Evolutionary conservation across 306 rosid species (phyloP).

Genomic region (Malus sylvestris): DNA sequence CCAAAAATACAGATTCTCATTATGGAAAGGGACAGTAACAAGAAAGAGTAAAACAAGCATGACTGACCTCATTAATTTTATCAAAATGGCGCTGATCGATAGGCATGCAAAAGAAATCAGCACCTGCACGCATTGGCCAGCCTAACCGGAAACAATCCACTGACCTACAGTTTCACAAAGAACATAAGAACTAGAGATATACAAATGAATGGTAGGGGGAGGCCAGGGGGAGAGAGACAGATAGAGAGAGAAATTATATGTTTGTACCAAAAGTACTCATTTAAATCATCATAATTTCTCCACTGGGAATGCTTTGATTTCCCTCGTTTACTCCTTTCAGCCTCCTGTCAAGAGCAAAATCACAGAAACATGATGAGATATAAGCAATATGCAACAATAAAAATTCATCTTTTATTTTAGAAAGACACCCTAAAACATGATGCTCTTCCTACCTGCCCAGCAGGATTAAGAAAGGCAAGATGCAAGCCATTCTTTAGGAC

Average conservation of each 20-base stretch:
- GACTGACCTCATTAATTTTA: slow-evolving; percentile 55
- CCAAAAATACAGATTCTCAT: background rate
- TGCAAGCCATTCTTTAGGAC: background rate
- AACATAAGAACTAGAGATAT: slow-evolving; percentile 11
- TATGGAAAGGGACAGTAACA: background rate
- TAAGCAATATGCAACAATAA: background rate
- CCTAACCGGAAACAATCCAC: slow-evolving; percentile 92
- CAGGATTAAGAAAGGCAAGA: background rate
- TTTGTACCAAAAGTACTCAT: slow-evolving; percentile 88
- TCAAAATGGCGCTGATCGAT: slow-evolving; percentile 25
- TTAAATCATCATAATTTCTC: slow-evolving; percentile 96
- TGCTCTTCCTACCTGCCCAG: background rate
- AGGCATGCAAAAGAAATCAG: slow-evolving; percentile 73
- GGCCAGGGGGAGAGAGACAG: background rate
- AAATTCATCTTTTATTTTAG: background rate
- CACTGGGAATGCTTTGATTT: slow-evolving; percentile 98
- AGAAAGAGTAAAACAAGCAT: background rate
- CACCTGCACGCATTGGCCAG: slow-evolving; percentile 99
- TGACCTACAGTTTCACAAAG: slow-evolving; percentile 55
- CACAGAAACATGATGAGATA: slow-evolving; percentile 1
- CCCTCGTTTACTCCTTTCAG: slow-evolving; percentile 65
- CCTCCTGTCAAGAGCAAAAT: slow-evolving; percentile 55
- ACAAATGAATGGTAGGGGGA: background rate
- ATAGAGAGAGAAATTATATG: background rate
- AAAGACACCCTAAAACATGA: background rate